Conservation (phyloP, 2,329 filamentous ascomycete species). For the Penicillium sp. region DNA sequence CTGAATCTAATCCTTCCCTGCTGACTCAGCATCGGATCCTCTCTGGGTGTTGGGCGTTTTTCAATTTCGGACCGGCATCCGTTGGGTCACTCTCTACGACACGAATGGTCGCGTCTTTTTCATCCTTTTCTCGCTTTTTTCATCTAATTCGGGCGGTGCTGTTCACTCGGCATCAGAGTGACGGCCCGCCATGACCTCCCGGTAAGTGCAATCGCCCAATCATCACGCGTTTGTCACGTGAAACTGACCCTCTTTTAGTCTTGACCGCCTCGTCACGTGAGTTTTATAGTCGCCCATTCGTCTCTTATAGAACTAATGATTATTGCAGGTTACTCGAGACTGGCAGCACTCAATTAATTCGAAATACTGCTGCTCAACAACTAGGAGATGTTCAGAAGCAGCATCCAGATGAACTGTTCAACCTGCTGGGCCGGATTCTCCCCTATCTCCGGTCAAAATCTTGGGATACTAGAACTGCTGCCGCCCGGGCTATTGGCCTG, state of each 20-base stretch:
- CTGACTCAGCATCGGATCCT: constrained; percentile 19
- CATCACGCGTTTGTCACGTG: constrained; percentile 21
- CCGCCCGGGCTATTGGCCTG: constrained; percentile 88
- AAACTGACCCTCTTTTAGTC: constrained; percentile 50
- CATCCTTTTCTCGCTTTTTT: constrained; percentile 9
- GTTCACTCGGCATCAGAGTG: constrained; percentile 24
- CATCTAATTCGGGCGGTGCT: constrained; percentile 15
- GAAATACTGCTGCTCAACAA: constrained; percentile 94
- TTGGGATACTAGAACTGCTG: constrained; percentile 92
- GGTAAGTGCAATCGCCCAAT: constrained; percentile 33
- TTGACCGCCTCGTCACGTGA: constrained; percentile 83
- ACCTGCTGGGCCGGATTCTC: constrained; percentile 86
- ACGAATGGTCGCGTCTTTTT: constrained; percentile 12
- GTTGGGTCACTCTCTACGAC: constrained; percentile 4
- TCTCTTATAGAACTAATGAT: constrained; percentile 22
- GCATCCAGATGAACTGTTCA: constrained; percentile 95
- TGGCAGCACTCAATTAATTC: constrained; percentile 89
- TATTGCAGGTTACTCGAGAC: constrained; percentile 79
- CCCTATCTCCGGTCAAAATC: constrained; percentile 91
- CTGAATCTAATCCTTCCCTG: constrained; percentile 24
- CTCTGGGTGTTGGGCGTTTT: constrained; percentile 16
- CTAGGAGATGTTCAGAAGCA: constrained; percentile 97
- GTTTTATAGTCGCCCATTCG: constrained; percentile 37
- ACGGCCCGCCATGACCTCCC: constrained; percentile 39
- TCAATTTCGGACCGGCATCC: constrained; percentile 8